Base-by-base conservation (phyloP, 2,329 filamentous ascomycete genomes). In the Aspergillus japonicus region DNA sequence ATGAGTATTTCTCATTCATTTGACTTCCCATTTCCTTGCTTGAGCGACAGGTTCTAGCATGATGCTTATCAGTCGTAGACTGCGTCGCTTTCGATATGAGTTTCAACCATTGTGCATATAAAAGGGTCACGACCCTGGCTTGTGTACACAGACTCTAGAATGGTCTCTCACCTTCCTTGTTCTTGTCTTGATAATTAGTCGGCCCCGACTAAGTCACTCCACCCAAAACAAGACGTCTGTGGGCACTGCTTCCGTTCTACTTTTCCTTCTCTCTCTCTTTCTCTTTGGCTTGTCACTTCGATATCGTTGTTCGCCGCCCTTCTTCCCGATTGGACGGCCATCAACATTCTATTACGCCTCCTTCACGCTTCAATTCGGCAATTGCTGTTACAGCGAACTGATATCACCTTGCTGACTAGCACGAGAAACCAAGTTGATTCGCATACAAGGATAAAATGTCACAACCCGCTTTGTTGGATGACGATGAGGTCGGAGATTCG, bases 401-500 rank as follows among this genome's bases (percentile, higher is more conserved):
- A 44, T 44, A 7, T 7, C 39, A n/a, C 14, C 16, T 44, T 8
- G 39, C 14, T 7, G 16, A 16, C 14, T 3, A 44, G 39, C 39
- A 44, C 39, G 16, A 44, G 39, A 44, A 44, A 7, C 14, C 39
- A 44, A 44, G 14, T 19, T 42, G 33, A 47, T 19, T 11, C 10
- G 24, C n/a, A 19, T 19, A 6, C n/a, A 24, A 24, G 11, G 16
- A 33, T 33, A 60, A 21, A 21, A 62, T 62, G 60, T 39, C 48
- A 14, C 19, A 5, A 11, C 31, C 29, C 16, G 19, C 29, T 26
- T 39, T n/a, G 4, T 31, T 21, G 7, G 16, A 35, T 21, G 47
- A 26, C 23, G 52, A 50, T 24, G 58, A 52, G 11, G 56, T 29
- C 19, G 56, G 61, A 50, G 26, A 19, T 19, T 54, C 53, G 50